These are phyloP conservation scores for Hevea brasiliensis DNA, from an alignment of 345 rosid genomes.

Conservation along the genomic window DNA sequence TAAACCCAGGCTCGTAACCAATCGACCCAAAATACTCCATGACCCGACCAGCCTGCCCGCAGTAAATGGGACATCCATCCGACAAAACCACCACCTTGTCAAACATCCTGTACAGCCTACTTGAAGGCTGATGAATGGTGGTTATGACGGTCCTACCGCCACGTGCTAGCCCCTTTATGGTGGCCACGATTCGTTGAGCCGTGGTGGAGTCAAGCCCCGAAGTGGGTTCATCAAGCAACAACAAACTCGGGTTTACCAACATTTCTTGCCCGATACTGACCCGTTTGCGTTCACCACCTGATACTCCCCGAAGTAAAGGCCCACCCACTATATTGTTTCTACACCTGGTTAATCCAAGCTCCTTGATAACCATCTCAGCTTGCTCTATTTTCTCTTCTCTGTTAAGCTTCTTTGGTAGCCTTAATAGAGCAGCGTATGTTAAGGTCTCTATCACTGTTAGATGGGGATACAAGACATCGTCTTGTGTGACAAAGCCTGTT, in stretches of 20 bases:
- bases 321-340: slow-evolving; percentile 45
- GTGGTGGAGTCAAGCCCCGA: slow-evolving; percentile 61
- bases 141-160: slow-evolving; percentile 51
- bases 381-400: slow-evolving; percentile 39
- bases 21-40: slow-evolving; percentile 48
- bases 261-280: slow-evolving; percentile 61
- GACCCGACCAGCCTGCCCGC: slow-evolving; percentile 39
- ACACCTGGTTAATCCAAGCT: slow-evolving; percentile 49
- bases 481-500: slow-evolving; percentile 62
- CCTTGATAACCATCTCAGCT: slow-evolving; percentile 46
- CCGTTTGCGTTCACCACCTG: slow-evolving; percentile 62
- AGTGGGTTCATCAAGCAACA: slow-evolving; percentile 61
- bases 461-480: slow-evolving; percentile 57
- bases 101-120: slow-evolving; percentile 60
- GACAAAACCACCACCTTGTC: slow-evolving; percentile 52
- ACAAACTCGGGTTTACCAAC: slow-evolving; percentile 54
- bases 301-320: slow-evolving; percentile 43
- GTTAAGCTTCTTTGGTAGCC: slow-evolving; percentile 26
- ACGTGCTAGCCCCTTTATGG: slow-evolving; percentile 40
- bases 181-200: slow-evolving; percentile 51
- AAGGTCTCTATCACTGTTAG: slow-evolving; percentile 60
- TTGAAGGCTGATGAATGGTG: slow-evolving; percentile 64
- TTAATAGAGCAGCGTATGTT: slow-evolving; percentile 44
- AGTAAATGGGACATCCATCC: slow-evolving; percentile 51
- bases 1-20: slow-evolving; percentile 36